Base-by-base conservation (phyloP, 2,329 filamentous ascomycete genomes). In the Aspergillus nomiae region DNA sequence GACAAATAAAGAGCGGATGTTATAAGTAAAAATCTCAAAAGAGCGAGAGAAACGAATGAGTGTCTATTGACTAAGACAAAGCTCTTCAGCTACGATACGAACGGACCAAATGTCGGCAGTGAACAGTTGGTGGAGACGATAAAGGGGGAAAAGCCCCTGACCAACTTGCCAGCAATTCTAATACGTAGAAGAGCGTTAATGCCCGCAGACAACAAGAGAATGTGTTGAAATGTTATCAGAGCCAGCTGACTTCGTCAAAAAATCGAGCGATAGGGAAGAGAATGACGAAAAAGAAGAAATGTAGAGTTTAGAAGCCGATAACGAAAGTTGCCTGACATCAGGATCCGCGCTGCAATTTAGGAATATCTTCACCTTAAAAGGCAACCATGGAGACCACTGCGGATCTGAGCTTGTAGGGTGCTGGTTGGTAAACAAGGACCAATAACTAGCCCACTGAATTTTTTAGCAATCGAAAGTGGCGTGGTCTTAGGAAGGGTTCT, bases 361-460 rank as follows among this genome's bases (percentile, higher is more conserved):
- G 60, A 63, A 58, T 55, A 55, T 55, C 51, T 36, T 21, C 24
- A 66, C 59, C 58, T 61, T 62, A 60, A 62, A 64, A 64, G 60
- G 57, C 28, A 64, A 59, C 43, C 55, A 58, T 50, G 50, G 58
- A 54, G 61, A 56, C 59, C 56, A 56, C 59, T 43, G 57, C 59
- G 62, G 62, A 62, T 61, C 63, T 48, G n/a, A 30, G 21, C 48
- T 66, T 34, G 34, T 55, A 64, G 56, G 36, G 21, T 58, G 32
- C 38, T 55, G 21, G 43, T 38, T 50, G 43, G 45, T 16, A 16
- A 28, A 48, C 54, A 46, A 58, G 24, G 60, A 58, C 63, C 60
- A 64, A 64, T 64, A 21, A 32, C 34, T 58, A 32, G 32, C 26
- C 32, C 60, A 54, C 38, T 43, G 50, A 48, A 58, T 21, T 24